Evolutionary conservation across 1,139 yeast genomes (phyloP).

Genomic region (Debaryomyces udenii): DNA sequence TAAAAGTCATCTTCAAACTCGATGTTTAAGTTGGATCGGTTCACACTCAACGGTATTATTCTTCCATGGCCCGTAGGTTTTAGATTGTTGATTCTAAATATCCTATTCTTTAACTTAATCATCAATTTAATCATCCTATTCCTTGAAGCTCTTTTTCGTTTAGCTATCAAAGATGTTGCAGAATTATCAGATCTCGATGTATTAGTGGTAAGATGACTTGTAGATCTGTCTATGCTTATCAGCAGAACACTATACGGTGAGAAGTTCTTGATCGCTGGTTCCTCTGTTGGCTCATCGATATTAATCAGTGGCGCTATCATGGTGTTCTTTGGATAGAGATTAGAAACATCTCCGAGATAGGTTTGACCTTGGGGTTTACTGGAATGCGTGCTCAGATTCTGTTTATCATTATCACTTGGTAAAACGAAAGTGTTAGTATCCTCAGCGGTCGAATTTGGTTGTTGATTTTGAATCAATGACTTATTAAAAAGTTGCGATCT

Average conservation of each 20-base stretch:
- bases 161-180: constrained; percentile 25
- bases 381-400: neutral
- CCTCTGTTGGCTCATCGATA: constrained; percentile 9
- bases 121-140: constrained; percentile 21
- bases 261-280: constrained; percentile 3
- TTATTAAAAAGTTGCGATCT: constrained; percentile 74
- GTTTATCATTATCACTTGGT: neutral
- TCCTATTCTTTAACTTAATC: constrained; percentile 27
- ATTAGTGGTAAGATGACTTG: constrained; percentile 32
- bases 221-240: constrained; percentile 26
- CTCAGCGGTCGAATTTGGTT: neutral
- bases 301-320: constrained; percentile 8
- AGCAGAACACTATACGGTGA: constrained; percentile 21
- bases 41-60: constrained; percentile 63
- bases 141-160: constrained; percentile 21
- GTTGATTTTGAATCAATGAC: constrained; percentile 17
- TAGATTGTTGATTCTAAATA: constrained; percentile 46
- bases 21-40: constrained; percentile 30
- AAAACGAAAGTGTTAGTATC: neutral
- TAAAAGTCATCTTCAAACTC: constrained; percentile 34
- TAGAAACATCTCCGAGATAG: neutral
- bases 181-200: constrained; percentile 24
- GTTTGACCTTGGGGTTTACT: neutral
- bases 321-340: neutral
- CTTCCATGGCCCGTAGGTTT: constrained; percentile 73